Evolutionary conservation across 306 rosid genomes (phyloP).

Genomic region (Lathyrus tuberosus): DNA sequence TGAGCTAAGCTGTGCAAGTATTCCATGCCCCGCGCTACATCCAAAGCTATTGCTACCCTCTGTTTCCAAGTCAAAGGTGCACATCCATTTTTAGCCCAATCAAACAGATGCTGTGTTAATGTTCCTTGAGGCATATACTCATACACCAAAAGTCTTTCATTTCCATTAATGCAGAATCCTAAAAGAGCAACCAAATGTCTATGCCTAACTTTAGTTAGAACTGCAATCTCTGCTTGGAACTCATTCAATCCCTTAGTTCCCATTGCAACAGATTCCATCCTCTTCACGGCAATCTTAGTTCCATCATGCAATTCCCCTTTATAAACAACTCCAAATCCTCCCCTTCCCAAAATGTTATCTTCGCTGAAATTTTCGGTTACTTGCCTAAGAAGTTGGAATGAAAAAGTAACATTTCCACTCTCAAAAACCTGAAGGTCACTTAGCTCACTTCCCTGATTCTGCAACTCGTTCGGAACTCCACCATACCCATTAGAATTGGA

Average conservation of each 20-base stretch:
- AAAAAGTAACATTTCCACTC: slow-evolving; percentile 61
- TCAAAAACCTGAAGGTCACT: slow-evolving; percentile 59
- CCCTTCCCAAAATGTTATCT: slow-evolving; percentile 78
- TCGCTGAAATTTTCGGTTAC: slow-evolving; percentile 76
- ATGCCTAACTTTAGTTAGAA: slow-evolving; percentile 84
- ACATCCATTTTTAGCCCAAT: slow-evolving; percentile 57
- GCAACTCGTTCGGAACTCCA: slow-evolving; percentile 69
- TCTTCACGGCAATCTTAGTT: slow-evolving; percentile 85
- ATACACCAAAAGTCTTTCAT: slow-evolving; percentile 83
- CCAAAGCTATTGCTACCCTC: slow-evolving; percentile 82
- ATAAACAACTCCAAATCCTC: slow-evolving; percentile 93
- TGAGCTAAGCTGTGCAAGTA: slow-evolving; percentile 93
- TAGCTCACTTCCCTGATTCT: slow-evolving; percentile 71
- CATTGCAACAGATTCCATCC: slow-evolving; percentile 79
- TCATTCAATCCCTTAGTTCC: slow-evolving; percentile 81
- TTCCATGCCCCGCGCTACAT: slow-evolving; percentile 90
- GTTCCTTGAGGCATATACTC: slow-evolving; percentile 96
- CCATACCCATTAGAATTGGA: slow-evolving; percentile 59
- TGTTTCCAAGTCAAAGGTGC: slow-evolving; percentile 82
- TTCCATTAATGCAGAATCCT: slow-evolving; percentile 81
- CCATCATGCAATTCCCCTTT: slow-evolving; percentile 86
- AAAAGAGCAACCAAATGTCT: slow-evolving; percentile 90
- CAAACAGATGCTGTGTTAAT: slow-evolving; percentile 76
- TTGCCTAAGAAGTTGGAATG: slow-evolving; percentile 73
- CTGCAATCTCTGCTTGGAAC: slow-evolving; percentile 89